Percentiles rank a stretch among this genome's conserved stretches.
These are phyloP conservation scores for carrot (Daucus carota) DNA, from an alignment of 129 eudicot species.

Conservation along the genomic window DH1_v3.0 NC_030384.2:27795501-27796000, in stretches of 20 bases:
- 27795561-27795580: slow-evolving; percentile 57
- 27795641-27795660: slow-evolving; percentile 73
- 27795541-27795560: slow-evolving; percentile 45
- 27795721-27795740: slow-evolving; percentile 71
- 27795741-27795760: slow-evolving; percentile 89
- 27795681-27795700: slow-evolving; percentile 87
- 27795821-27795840: background rate
- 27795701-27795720: slow-evolving; percentile 74
- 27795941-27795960: slow-evolving; percentile 66
- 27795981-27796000: slow-evolving; percentile 45
- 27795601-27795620: slow-evolving; percentile 39
- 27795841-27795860: background rate
- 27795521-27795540: slow-evolving; percentile 72
- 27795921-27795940: slow-evolving; percentile 92
- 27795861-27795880: slow-evolving; percentile 7
- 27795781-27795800: slow-evolving; percentile 70
- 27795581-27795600: slow-evolving; percentile 36
- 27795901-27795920: slow-evolving; percentile 70
- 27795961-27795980: slow-evolving; percentile 71
- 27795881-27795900: slow-evolving; percentile 4
- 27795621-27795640: slow-evolving; percentile 49
- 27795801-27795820: slow-evolving; percentile 28
- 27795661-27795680: slow-evolving; percentile 74
- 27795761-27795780: slow-evolving; percentile 81
- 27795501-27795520: slow-evolving; percentile 57